Conservation (phyloP, 179 eudicot genomes). For the Vitellaria paradoxa region DNA sequence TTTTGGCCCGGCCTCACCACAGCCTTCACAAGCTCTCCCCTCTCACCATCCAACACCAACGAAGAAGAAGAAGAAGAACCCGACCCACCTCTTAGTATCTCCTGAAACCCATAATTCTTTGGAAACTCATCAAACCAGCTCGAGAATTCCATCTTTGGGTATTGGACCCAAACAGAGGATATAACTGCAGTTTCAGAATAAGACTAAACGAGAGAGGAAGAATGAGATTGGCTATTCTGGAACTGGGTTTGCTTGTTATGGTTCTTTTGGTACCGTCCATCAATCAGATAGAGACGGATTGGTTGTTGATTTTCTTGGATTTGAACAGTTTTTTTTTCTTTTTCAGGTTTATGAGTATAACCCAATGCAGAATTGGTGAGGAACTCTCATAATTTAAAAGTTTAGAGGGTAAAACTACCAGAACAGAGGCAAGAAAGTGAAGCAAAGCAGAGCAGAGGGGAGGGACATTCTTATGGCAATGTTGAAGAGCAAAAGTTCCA, state of each 20-base stretch:
- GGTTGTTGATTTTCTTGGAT: too few species aligned
- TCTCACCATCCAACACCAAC: conserved; percentile 32
- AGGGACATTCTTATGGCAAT: too few species aligned
- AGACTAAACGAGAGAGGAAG: too few species aligned
- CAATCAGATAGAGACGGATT: too few species aligned
- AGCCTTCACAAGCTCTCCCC: conserved; percentile 32
- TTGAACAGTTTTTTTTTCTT: too few species aligned
- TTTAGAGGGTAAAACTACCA: background rate
- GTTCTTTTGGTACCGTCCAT: too few species aligned
- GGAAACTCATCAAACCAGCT: conserved; percentile 15
- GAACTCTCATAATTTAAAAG: background rate
- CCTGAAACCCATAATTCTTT: conserved; percentile 17
- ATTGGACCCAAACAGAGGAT: too few species aligned
- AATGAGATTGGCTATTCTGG: too few species aligned
- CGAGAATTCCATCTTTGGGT: conserved; percentile 18
- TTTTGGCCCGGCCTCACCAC: conserved; percentile 14
- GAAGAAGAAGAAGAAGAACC: conserved; percentile 14
- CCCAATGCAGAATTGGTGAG: too few species aligned
- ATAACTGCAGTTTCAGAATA: too few species aligned
- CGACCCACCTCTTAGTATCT: conserved; percentile 18
- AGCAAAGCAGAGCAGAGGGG: background rate
- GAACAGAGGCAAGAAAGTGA: background rate
- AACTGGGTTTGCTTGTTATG: too few species aligned
- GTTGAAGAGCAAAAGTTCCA: background rate
- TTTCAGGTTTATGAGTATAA: too few species aligned